Percentiles rank a stretch among this genome's conserved stretches.
Evolutionary conservation across 2,329 filamentous ascomycete species (phyloP).

Genomic region (Colletotrichum sp.): DNA sequence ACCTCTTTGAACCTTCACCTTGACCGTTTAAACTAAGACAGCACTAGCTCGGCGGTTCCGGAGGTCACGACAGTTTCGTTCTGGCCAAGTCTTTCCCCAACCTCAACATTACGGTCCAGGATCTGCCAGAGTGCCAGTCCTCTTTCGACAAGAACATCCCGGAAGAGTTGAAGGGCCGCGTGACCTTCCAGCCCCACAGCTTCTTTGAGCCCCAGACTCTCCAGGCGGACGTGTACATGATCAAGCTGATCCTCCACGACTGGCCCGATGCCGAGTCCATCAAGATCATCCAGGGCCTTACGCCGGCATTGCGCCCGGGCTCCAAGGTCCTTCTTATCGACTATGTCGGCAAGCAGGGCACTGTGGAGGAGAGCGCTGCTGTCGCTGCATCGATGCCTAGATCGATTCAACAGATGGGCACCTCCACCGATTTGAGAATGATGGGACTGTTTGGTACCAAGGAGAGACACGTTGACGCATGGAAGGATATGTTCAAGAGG

Average conservation of each 20-base stretch:
- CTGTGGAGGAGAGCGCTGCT: slow-evolving; percentile 22
- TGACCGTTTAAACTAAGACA: not conserved
- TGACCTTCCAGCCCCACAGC: slow-evolving; percentile 40
- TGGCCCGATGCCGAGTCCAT: slow-evolving; percentile 51
- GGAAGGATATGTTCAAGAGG: slow-evolving; percentile 45
- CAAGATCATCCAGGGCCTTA: slow-evolving; percentile 43
- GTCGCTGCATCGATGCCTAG: slow-evolving; percentile 31
- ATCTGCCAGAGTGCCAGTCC: slow-evolving; percentile 40
- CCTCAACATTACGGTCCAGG: slow-evolving; percentile 48
- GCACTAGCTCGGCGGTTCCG: slow-evolving; percentile 44
- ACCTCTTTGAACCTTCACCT: not conserved
- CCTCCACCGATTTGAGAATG: slow-evolving; percentile 52
- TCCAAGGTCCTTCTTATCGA: slow-evolving; percentile 41
- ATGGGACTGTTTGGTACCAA: slow-evolving; percentile 53
- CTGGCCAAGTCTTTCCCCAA: slow-evolving; percentile 44
- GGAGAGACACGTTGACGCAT: slow-evolving; percentile 50
- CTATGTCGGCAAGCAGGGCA: slow-evolving; percentile 37
- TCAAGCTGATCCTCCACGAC: slow-evolving; percentile 61
- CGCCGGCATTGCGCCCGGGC: slow-evolving; percentile 49
- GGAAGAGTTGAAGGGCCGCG: slow-evolving; percentile 32
- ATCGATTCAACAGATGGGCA: slow-evolving; percentile 41
- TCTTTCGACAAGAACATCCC: slow-evolving; percentile 39
- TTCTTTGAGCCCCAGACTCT: slow-evolving; percentile 43
- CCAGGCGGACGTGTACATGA: slow-evolving; percentile 52
- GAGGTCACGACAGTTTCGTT: slow-evolving; percentile 43